Conservation (phyloP, 2,329 filamentous ascomycete genomes). For the Aureobasidium sp. region DNA sequence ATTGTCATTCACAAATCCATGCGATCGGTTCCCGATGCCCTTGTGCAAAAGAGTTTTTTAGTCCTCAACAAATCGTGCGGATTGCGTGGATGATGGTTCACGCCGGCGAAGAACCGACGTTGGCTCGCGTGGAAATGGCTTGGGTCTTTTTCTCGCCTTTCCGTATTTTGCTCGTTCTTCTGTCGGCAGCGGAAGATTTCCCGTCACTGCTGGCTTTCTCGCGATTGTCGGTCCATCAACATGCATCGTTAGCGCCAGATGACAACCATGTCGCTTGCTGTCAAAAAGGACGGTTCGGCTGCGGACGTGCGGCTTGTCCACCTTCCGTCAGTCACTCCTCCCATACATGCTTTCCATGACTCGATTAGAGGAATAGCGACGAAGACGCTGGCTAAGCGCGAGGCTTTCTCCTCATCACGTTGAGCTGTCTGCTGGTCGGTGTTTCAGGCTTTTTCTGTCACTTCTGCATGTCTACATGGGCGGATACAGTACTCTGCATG, state of each 20-base stretch:
- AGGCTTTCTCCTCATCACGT: background rate
- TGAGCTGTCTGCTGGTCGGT: background rate
- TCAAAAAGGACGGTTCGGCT: constrained; percentile 8
- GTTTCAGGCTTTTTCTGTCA: background rate
- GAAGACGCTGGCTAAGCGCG: background rate
- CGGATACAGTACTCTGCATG: constrained; percentile 3
- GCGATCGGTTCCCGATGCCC: background rate
- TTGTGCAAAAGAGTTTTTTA: background rate
- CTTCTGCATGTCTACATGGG: background rate
- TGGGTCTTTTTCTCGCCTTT: background rate
- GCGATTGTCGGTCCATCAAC: background rate
- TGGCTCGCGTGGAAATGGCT: background rate
- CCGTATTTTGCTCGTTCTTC: background rate
- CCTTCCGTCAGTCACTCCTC: background rate
- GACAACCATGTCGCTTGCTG: background rate
- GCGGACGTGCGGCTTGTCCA: constrained; percentile 2
- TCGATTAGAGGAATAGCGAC: background rate
- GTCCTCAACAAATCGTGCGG: background rate
- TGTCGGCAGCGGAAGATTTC: background rate
- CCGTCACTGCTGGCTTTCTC: background rate
- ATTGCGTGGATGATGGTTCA: background rate
- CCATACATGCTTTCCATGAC: background rate
- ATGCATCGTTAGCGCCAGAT: constrained; percentile 6
- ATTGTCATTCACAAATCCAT: background rate
- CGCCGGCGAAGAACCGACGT: constrained; percentile 10